phyloP scores from a whole-genome alignment of 1,284 basidiomycete species.

The Malassezia psittaci region DNA sequence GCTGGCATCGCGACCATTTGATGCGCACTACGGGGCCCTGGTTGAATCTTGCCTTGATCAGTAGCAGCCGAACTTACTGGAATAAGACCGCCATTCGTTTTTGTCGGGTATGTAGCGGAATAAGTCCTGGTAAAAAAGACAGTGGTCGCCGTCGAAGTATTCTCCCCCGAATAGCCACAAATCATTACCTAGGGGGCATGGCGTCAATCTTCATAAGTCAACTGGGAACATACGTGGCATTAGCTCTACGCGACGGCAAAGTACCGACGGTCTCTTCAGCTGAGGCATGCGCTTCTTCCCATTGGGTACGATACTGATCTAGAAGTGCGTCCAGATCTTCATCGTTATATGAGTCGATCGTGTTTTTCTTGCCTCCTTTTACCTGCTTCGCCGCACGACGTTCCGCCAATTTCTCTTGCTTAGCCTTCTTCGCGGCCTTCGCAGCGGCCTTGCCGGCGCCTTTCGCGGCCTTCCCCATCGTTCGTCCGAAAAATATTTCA shows the following conservation, averaged over 20 bases:
- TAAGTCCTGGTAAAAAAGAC: constrained; percentile 42
- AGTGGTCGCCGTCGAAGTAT: constrained; percentile 45
- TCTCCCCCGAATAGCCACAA: constrained; percentile 47
- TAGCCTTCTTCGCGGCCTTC: constrained; percentile 45
- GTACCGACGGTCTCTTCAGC: constrained; percentile 36
- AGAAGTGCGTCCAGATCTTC: constrained; percentile 44
- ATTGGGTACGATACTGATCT: constrained; percentile 33
- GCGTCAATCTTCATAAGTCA: constrained; percentile 22
- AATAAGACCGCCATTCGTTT: constrained; percentile 41
- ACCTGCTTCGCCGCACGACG: constrained; percentile 37
- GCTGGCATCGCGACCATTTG: constrained; percentile 38
- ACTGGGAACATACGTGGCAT: constrained; percentile 26
- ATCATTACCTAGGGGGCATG: constrained; percentile 44
- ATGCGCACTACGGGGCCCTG: constrained; percentile 44
- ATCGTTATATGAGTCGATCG: constrained; percentile 28
- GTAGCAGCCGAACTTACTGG: constrained; percentile 13
- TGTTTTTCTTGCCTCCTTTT: constrained; percentile 22
- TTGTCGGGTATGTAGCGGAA: constrained; percentile 41
- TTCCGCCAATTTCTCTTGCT: constrained; percentile 43
- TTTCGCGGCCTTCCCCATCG: constrained; percentile 44
- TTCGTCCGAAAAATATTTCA: neutral
- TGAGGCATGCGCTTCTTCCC: constrained; percentile 37
- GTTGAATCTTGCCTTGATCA: constrained; percentile 28
- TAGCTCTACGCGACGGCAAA: constrained; percentile 36
- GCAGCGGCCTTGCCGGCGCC: constrained; percentile 38